Conservation (phyloP, 208 protist species). For the Vickermania ingenoplastis region DNA sequence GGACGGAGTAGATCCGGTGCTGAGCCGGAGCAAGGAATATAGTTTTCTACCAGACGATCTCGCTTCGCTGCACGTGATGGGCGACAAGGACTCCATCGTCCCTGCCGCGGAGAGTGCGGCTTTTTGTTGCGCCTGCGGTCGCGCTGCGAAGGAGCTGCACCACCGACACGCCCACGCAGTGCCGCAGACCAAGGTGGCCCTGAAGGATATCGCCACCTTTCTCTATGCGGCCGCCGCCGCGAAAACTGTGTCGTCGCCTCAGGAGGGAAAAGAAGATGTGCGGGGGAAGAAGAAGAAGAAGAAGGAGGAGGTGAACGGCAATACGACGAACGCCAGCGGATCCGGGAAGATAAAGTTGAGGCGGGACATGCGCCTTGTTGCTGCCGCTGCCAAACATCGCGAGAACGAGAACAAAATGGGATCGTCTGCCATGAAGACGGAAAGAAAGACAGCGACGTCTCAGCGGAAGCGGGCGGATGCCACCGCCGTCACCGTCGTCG, state of each 20-base stretch:
- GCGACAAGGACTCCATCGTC: slow-evolving; percentile 66
- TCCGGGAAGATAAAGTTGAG: background rate
- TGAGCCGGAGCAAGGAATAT: background rate
- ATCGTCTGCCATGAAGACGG: background rate
- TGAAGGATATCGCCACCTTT: slow-evolving; percentile 28
- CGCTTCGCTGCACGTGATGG: slow-evolving; percentile 72
- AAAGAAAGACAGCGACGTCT: background rate
- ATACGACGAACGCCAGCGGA: background rate
- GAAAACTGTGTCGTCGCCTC: too few relatives aligned
- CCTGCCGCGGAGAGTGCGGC: slow-evolving; percentile 31
- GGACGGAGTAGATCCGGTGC: background rate
- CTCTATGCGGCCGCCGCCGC: slow-evolving; percentile 7
- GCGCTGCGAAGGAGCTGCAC: slow-evolving; percentile 27
- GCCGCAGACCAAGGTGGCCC: slow-evolving; percentile 42
- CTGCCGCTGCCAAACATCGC: background rate
- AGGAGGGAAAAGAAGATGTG: too few relatives aligned
- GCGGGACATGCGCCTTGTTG: too few relatives aligned
- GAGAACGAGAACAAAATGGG: too few relatives aligned
- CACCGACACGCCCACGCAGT: slow-evolving; percentile 83
- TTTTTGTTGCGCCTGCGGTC: slow-evolving; percentile 51
- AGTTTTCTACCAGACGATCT: slow-evolving; percentile 27
- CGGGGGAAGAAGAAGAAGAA: slow-evolving; percentile 2
- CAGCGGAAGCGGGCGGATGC: slow-evolving; percentile 3
- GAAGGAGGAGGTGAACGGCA: background rate
- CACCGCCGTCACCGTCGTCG: slow-evolving; percentile 10